Percentiles rank a stretch among this genome's conserved stretches.
These are phyloP conservation scores for Vittaforma corneae DNA, from an alignment of 371 early-diverging fungal species.

Conservation along the genomic window DNA sequence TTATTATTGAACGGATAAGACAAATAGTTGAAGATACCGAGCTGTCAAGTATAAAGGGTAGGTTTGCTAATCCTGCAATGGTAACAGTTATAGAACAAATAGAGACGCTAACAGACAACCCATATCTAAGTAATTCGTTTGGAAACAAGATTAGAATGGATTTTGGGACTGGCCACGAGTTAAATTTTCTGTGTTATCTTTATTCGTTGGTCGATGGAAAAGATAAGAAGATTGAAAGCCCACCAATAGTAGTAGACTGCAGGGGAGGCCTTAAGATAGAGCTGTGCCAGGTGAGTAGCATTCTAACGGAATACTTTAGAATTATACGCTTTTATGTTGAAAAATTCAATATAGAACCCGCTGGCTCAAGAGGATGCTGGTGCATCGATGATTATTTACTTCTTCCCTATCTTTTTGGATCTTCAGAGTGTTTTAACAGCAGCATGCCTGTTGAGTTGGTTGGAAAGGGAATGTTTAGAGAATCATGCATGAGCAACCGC, in stretches of 20 bases:
- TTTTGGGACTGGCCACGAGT: conserved; percentile 98
- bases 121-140: conserved; percentile 73
- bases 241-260: not conserved
- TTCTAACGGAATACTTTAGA: conserved; percentile 76
- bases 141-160: conserved; percentile 88
- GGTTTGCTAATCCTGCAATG: conserved; percentile 42
- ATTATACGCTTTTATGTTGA: conserved; percentile 75
- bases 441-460: conserved; percentile 56
- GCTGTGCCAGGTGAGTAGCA: conserved; percentile 30
- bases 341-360: conserved; percentile 88
- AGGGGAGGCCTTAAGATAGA: conserved; percentile 17
- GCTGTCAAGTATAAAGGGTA: conserved; percentile 5
- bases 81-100: conserved; percentile 13
- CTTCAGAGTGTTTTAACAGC: conserved; percentile 60
- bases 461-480: conserved; percentile 2
- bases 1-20: not conserved
- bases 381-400: conserved; percentile 94
- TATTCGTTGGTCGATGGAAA: no score
- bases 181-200: conserved; percentile 79
- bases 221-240: not conserved
- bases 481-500: conserved; percentile 15
- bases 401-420: conserved; percentile 83
- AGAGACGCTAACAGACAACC: not conserved
- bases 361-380: conserved; percentile 96
- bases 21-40: conserved; percentile 13